Base-by-base conservation (phyloP, 2,329 filamentous ascomycete genomes). In the Xylariaceae sp. region DNA sequence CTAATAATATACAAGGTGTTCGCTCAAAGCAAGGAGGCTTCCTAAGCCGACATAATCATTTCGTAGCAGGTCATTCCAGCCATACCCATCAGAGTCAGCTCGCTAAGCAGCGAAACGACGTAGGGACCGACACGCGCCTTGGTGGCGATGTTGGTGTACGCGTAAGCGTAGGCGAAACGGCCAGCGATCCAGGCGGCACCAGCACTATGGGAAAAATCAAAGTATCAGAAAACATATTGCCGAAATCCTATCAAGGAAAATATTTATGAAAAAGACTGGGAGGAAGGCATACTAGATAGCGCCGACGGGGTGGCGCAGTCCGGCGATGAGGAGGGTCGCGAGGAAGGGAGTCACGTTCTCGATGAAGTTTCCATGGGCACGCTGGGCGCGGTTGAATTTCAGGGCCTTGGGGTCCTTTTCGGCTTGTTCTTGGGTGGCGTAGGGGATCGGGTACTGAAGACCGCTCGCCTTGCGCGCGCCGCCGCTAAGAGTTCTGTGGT, bases 331-430 rank as follows among this genome's bases (percentile, higher is more conserved):
- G 8, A 85, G 71, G 29, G 74, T 70, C 27, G 71, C 73, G 8
- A 86, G 64, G 65, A 80, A 74, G 3, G 80, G 73, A 6, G 77
- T 71, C 37, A 80, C 72, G 70, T 81, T 84, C 74, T 87, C 85
- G 60, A 75, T 76, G 71, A 77, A 87, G 74, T 87, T 86, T 62
- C 74, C 71, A 67, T 87, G 84, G 7, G 59, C 56, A 43, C 57
- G 57, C 62, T 67, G 67, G 6, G 66, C 63, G 72, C 83, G 86
- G 75, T 87, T 87, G 74, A 87, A 86, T 51, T 68, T 66, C 67
- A 71, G 79, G 43, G 77, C 81, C 47, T 75, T 75, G 46, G 74
- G 72, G 64, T 83, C 74, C 70, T 81, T 79, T 32, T 73, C 74
- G 26, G 80, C 79, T 44, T 76, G 71, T 62, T 84, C 80, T 39